phyloP scores from a whole-genome alignment of 768 basidiomycete genomes.

The Sarcodon aspratus region DNA sequence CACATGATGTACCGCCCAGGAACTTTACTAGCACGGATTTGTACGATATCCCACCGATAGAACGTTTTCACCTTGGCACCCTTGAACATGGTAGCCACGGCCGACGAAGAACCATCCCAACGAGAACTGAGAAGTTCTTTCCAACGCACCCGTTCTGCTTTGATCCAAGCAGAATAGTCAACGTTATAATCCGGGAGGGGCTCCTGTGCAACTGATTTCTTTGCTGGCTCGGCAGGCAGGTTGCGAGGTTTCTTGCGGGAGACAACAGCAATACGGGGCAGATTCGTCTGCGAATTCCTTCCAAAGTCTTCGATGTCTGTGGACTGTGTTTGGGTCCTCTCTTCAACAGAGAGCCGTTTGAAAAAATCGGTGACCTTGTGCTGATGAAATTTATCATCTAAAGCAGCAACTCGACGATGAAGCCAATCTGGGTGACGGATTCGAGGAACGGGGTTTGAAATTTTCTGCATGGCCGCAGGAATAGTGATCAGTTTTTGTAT shows the following conservation, averaged over 20 bases:
- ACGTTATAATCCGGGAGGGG: constrained; percentile 51
- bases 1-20: constrained; percentile 82
- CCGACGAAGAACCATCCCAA: constrained; percentile 8
- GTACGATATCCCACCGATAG: constrained; percentile 85
- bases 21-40: constrained; percentile 67
- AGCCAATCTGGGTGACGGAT: constrained; percentile 98
- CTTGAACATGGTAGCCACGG: constrained; percentile 69
- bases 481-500: constrained; percentile 99
- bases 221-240: background rate
- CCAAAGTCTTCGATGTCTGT: constrained; percentile 19
- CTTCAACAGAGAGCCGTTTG: constrained; percentile 25
- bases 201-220: constrained; percentile 1
- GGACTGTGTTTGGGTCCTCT: constrained; percentile 15
- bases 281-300: constrained; percentile 8
- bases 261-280: constrained; percentile 40
- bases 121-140: constrained; percentile 21
- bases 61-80: constrained; percentile 44
- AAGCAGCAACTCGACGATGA: constrained; percentile 77
- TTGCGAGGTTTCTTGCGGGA: constrained; percentile 34
- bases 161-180: constrained; percentile 71
- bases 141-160: constrained; percentile 72
- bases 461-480: constrained; percentile 96
- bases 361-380: constrained; percentile 98
- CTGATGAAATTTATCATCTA: constrained; percentile 95
- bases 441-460: constrained; percentile 91